A percentile compares a stretch with the other conserved stretches of the same genome.
Conservation (phyloP, 129 eudicot genomes). For the Smallanthus sonchifolius region DNA sequence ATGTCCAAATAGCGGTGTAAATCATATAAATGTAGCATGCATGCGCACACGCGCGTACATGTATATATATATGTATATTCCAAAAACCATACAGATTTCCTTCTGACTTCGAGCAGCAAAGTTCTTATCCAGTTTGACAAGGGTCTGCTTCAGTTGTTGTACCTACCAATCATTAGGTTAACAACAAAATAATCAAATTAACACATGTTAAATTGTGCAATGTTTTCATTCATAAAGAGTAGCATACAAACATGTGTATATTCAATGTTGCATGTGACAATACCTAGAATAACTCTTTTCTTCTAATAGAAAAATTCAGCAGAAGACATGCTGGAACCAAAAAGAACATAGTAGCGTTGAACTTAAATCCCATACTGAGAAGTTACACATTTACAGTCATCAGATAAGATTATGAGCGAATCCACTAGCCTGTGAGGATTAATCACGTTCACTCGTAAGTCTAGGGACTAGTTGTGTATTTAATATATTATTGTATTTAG, state of each 20-base stretch:
- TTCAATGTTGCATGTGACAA: too few relatives aligned
- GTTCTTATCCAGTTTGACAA: constrained; percentile 68
- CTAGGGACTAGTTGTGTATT: too few relatives aligned
- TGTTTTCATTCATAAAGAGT: background rate
- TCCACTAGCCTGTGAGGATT: too few relatives aligned
- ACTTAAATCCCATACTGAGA: background rate
- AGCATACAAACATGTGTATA: background rate
- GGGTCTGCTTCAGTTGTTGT: constrained; percentile 53
- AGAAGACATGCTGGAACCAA: background rate
- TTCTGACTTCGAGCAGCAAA: constrained; percentile 82
- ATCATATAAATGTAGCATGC: background rate
- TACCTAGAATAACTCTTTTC: background rate
- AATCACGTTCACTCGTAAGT: too few relatives aligned
- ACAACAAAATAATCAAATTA: background rate
- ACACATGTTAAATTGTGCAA: background rate
- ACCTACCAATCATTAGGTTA: constrained; percentile 40
- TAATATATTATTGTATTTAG: too few relatives aligned
- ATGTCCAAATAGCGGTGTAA: background rate
- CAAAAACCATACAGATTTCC: constrained; percentile 57
- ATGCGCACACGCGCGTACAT: too few relatives aligned
- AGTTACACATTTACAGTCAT: background rate
- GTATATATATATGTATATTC: background rate
- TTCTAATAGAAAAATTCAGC: background rate
- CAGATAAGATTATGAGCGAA: background rate
- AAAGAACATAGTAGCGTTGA: background rate